phyloP scores from a whole-genome alignment of 495 filamentous ascomycete genomes.

The Letharia columbiana region DNA sequence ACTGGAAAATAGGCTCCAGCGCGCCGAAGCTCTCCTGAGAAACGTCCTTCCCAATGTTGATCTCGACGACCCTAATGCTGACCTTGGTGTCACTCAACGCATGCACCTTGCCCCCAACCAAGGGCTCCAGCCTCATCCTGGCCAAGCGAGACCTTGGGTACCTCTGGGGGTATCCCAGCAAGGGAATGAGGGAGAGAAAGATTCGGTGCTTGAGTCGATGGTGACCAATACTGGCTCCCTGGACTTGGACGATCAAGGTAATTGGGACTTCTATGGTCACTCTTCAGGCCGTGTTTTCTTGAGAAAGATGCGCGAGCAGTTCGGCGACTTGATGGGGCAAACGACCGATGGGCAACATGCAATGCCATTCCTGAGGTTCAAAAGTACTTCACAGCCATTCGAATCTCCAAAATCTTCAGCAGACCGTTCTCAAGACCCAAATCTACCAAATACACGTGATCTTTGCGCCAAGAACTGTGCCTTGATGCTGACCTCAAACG shows the following conservation, averaged over 20 bases:
- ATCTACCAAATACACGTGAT: conserved; percentile 49
- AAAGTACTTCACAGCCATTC: conserved; percentile 41
- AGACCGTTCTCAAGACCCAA: conserved; percentile 51
- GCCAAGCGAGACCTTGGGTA: conserved; percentile 9
- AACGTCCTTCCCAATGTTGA: conserved; percentile 80
- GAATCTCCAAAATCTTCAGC: conserved; percentile 64
- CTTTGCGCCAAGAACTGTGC: conserved; percentile 65
- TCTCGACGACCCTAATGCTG: conserved; percentile 71
- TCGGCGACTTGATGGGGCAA: conserved; percentile 57
- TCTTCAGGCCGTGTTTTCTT: conserved; percentile 88
- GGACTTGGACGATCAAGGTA: conserved; percentile 82
- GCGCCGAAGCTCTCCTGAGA: conserved; percentile 70
- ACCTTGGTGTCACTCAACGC: conserved; percentile 53
- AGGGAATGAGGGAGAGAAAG: conserved; percentile 42
- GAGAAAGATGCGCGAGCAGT: conserved; percentile 73
- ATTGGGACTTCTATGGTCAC: conserved; percentile 92
- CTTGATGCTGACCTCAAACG: conserved; percentile 60
- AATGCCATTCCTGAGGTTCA: conserved; percentile 25
- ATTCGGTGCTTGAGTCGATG: conserved; percentile 87
- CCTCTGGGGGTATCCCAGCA: conserved; percentile 3
- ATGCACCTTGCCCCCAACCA: conserved; percentile 31
- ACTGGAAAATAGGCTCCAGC: conserved; percentile 72
- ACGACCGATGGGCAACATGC: conserved; percentile 8
- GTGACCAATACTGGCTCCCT: conserved; percentile 81
- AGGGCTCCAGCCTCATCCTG: conserved; percentile 8